Evolutionary conservation across 345 rosid genomes (phyloP).

Genomic region (Anacardium occidentale): DNA sequence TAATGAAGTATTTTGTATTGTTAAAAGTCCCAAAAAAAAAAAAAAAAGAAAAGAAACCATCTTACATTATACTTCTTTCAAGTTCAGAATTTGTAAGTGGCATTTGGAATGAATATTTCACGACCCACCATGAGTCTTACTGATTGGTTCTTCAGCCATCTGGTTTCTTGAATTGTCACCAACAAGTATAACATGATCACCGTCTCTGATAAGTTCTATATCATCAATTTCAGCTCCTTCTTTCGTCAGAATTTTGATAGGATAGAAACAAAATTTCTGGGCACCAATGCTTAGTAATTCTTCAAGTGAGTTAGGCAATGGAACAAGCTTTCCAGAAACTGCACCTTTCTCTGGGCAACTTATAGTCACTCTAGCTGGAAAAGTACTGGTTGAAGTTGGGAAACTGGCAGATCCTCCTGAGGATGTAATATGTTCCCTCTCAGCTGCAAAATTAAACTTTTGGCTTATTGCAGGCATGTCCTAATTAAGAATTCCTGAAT

Average conservation of each 20-base stretch:
- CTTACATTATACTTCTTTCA: not conserved
- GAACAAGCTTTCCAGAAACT: conserved; percentile 45
- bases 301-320: conserved; percentile 55
- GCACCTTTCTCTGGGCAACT: conserved; percentile 53
- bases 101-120: not conserved
- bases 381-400: conserved; percentile 15
- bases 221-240: conserved; percentile 80
- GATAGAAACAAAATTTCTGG: conserved; percentile 40
- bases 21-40: not conserved
- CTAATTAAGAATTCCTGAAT: no score
- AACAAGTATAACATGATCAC: conserved; percentile 63
- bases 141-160: conserved; percentile 4
- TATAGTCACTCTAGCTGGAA: conserved; percentile 51
- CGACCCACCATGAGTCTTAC: not conserved
- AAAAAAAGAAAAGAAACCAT: not conserved
- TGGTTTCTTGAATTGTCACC: conserved; percentile 17
- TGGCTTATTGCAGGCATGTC: not conserved
- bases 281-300: conserved; percentile 60
- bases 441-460: conserved; percentile 33
- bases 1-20: not conserved
- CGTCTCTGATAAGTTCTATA: conserved; percentile 69
- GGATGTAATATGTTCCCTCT: conserved; percentile 19
- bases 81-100: not conserved
- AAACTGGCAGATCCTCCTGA: conserved; percentile 18
- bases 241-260: conserved; percentile 50